Base-by-base conservation (phyloP, 2,329 filamentous ascomycete genomes). In the Tympanopsis confertula region DNA sequence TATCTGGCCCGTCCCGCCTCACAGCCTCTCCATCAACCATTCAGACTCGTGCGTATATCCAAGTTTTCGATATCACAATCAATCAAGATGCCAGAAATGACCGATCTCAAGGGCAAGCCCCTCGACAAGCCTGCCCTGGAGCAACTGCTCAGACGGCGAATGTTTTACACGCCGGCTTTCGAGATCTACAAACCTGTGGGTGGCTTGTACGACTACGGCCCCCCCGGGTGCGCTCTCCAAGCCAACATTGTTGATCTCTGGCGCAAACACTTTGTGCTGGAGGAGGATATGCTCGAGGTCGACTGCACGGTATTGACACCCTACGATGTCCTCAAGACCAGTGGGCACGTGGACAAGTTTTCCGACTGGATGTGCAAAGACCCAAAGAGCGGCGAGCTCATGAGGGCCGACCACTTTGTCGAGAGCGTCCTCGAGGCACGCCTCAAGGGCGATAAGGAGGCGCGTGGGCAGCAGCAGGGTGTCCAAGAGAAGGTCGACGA, bases 321-420 rank as follows among this genome's bases (percentile, higher is more conserved):
- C 22, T 78, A 91, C 52, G 84, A 91, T 35, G 86, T 98, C 26
- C 75, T 98, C 54, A 94, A 96, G 73, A 94, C 89, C 39, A 85
- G 79, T 58, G 91, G 91, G 45, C 91, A 98, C 65, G 91, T 96
- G 47, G 89, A 95, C 62, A 94, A 94, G 63, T 96, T 96, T 55
- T 84, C 86, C 61, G 89, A 96, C 61, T 96, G 85, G 86, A 95
- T 96, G 88, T 94, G 86, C 78, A 94, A 94, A 63, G 91, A 98
- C 61, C 86, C 89, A 45, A 93, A 94, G 72, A 94, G 82, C 51
- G 91, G 91, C 56, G 91, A 98, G 61, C 94, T 95, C 54, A 78
- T 98, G 57, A 78, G 91, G 49, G 87, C 91, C 41, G 91, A 98
- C 56, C 91, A 98, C 66, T 76, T 96, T 51, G 88, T 98, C 47